A percentile compares a stretch with the other conserved stretches of the same genome.
phyloP scores from a whole-genome alignment of 1,284 basidiomycete species.

The Apiotrichum akiyoshidainum region DNA sequence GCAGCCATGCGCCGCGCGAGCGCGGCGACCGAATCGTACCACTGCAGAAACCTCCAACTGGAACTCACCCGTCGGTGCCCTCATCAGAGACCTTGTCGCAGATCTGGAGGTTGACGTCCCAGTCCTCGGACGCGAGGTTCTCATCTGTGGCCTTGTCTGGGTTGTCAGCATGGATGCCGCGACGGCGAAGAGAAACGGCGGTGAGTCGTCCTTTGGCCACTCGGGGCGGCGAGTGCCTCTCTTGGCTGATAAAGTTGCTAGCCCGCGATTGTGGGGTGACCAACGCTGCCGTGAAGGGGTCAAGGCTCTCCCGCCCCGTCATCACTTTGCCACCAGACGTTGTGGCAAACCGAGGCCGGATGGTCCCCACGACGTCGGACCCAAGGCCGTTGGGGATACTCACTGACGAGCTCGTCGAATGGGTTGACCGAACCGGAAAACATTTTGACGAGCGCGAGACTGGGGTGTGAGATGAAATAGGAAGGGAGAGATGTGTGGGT shows the following conservation, averaged over 20 bases:
- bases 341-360: background rate
- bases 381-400: slow-evolving; percentile 44
- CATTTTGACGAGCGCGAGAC: slow-evolving; percentile 33
- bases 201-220: no score
- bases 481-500: no score
- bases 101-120: slow-evolving; percentile 91
- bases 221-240: no score
- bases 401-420: slow-evolving; percentile 91
- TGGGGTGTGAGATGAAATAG: no score
- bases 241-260: no score
- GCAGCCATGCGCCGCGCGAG: no score
- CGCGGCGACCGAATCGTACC: no score
- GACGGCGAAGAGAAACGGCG: background rate
- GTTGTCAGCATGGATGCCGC: slow-evolving; percentile 8
- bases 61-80: slow-evolving; percentile 69
- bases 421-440: slow-evolving; percentile 61
- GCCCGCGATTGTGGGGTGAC: no score
- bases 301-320: background rate
- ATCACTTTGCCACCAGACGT: background rate
- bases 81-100: slow-evolving; percentile 95
- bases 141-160: slow-evolving; percentile 90
- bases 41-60: no score
- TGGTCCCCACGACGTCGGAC: background rate
- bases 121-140: slow-evolving; percentile 89
- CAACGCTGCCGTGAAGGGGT: no score